phyloP scores from a whole-genome alignment of 805 yeast species.

The Schwanniomyces pseudopolymorphus region DNA sequence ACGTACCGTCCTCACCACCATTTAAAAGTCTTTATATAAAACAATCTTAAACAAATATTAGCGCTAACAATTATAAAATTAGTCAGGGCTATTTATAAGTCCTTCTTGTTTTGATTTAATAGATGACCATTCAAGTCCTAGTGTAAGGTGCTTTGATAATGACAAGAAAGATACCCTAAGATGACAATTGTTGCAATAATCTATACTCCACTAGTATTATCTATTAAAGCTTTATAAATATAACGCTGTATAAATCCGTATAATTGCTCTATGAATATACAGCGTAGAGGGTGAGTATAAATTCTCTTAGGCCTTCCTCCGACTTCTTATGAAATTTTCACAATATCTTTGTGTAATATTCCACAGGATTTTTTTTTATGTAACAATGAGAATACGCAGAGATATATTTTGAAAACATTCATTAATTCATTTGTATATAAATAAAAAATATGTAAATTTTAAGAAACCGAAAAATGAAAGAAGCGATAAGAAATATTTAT shows the following conservation, averaged over 20 bases:
- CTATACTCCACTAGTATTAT: not conserved
- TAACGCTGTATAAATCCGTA: not conserved
- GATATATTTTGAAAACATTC: not conserved
- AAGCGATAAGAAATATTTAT: not conserved
- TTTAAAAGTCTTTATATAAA: not conserved
- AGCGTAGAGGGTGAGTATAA: not conserved
- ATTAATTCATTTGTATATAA: not conserved
- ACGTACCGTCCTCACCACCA: not conserved
- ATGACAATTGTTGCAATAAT: not conserved
- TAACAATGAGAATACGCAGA: not conserved
- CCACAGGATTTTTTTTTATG: not conserved
- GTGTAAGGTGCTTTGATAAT: not conserved
- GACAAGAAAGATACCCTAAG: not conserved
- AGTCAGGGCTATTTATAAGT: not conserved
- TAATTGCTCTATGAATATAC: not conserved
- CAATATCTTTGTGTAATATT: not conserved
- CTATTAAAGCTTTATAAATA: not conserved
- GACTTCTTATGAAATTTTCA: not conserved
- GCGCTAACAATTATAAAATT: not conserved
- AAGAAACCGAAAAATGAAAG: too few species aligned
- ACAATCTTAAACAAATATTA: not conserved
- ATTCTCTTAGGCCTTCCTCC: not conserved
- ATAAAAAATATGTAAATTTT: too few species aligned
- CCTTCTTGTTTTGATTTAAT: not conserved
- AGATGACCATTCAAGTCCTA: not conserved